A percentile compares a stretch with the other conserved stretches of the same genome.
These are phyloP conservation scores for Penicillium sp. DNA, from an alignment of 2,329 filamentous ascomycete species.

Conservation along the genomic window DNA sequence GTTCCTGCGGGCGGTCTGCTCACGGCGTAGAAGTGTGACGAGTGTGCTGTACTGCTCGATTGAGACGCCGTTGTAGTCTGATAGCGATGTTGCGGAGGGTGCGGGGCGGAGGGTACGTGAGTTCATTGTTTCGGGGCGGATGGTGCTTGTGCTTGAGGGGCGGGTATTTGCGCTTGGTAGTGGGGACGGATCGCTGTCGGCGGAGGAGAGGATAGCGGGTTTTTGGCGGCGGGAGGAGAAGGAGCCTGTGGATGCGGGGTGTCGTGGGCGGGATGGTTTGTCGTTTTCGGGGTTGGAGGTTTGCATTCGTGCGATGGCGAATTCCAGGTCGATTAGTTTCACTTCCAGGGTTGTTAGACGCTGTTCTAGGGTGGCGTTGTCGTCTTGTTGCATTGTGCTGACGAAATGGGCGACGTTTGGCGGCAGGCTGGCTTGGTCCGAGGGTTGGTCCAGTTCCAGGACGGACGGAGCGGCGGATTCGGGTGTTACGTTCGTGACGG, in stretches of 20 bases:
- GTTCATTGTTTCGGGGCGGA: slow-evolving; percentile 32
- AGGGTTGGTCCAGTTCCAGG: slow-evolving; percentile 17
- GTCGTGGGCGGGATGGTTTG: slow-evolving; percentile 16
- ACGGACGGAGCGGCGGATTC: slow-evolving; percentile 22
- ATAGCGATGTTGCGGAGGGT: slow-evolving; percentile 32
- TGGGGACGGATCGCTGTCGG: slow-evolving; percentile 17
- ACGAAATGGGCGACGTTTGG: slow-evolving; percentile 41
- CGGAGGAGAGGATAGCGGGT: slow-evolving; percentile 11
- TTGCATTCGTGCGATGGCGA: slow-evolving; percentile 49
- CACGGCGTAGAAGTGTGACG: slow-evolving; percentile 45
- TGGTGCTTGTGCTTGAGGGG: slow-evolving; percentile 32
- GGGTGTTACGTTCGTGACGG: slow-evolving; percentile 27
- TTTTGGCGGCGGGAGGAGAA: slow-evolving; percentile 18
- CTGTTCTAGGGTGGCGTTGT: slow-evolving; percentile 43
- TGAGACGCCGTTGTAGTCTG: slow-evolving; percentile 38
- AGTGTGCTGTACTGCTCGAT: slow-evolving; percentile 48
- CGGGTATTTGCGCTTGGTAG: slow-evolving; percentile 19
- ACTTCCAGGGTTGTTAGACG: slow-evolving; percentile 50
- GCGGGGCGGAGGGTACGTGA: slow-evolving; percentile 27
- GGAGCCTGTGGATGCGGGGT: slow-evolving; percentile 15
- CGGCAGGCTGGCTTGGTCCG: slow-evolving; percentile 24
- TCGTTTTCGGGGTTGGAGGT: slow-evolving; percentile 27
- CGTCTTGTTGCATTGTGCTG: slow-evolving; percentile 40
- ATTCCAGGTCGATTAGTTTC: slow-evolving; percentile 50
- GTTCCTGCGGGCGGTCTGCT: slow-evolving; percentile 45